Percentiles rank a stretch among this genome's conserved stretches.
Conservation (phyloP, 305 asterid genomes). For the Fraxinus nigra region DNA sequence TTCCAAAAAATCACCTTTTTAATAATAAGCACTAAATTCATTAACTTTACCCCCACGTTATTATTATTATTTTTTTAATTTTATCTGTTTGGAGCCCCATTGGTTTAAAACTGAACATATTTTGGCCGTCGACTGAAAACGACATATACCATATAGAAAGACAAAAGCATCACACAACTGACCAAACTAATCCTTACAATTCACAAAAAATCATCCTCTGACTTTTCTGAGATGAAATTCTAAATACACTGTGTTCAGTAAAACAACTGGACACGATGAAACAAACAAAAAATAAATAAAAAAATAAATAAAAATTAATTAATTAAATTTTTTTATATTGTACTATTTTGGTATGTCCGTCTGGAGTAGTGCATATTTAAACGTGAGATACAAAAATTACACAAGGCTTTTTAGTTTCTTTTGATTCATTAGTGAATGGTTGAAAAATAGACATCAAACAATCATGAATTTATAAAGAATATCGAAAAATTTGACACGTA, state of each 20-base stretch:
- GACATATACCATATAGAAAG: not conserved
- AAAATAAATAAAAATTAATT: too few species aligned
- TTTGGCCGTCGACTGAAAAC: not conserved
- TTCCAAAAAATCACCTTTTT: too few species aligned
- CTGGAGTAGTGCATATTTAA: too few species aligned
- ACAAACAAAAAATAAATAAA: too few species aligned
- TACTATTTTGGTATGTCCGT: too few species aligned
- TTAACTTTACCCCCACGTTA: not conserved
- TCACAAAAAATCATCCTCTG: not conserved
- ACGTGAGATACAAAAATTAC: not conserved
- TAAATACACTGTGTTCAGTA: not conserved
- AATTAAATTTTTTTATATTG: too few species aligned
- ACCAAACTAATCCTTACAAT: not conserved
- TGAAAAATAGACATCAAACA: too few species aligned
- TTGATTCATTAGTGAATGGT: not conserved
- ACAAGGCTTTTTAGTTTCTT: too few species aligned
- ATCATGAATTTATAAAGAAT: too few species aligned
- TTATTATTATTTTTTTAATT: not conserved
- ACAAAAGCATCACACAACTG: not conserved
- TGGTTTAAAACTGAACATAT: not conserved
- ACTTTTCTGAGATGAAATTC: constrained; percentile 10
- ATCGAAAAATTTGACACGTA: not conserved
- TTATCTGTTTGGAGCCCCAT: not conserved
- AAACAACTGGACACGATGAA: too few species aligned
- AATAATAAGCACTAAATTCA: too few species aligned